A percentile compares a stretch with the other conserved stretches of the same genome.
phyloP scores from a whole-genome alignment of 768 basidiomycete genomes.

The Phaeolepiota aurea region DNA sequence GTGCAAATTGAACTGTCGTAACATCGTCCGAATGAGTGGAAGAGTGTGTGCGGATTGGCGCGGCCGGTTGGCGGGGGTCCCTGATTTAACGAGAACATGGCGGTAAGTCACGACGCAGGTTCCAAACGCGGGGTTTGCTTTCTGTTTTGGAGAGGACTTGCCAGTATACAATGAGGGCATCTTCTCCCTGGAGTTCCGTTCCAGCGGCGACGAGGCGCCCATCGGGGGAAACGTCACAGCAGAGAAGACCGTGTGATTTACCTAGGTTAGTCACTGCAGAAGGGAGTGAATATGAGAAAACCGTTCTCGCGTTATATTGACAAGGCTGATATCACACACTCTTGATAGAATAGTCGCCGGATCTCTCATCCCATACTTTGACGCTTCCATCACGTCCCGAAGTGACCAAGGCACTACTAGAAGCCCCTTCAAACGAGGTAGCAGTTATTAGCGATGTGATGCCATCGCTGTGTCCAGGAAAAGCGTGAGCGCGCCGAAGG shows the following conservation, averaged over 20 bases:
- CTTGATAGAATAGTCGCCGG: conserved; percentile 41
- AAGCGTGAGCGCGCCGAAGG: conserved; percentile 33
- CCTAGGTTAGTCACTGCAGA: conserved; percentile 41
- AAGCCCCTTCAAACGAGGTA: conserved; percentile 28
- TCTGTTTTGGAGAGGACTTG: conserved; percentile 15
- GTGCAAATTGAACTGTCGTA: conserved; percentile 57
- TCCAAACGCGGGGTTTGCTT: not conserved
- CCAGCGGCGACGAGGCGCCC: conserved; percentile 75
- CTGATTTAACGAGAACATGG: conserved; percentile 25
- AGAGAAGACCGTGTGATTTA: conserved; percentile 39
- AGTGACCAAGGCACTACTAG: conserved; percentile 44
- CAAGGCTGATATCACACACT: conserved; percentile 38
- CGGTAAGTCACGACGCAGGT: too few relatives aligned
- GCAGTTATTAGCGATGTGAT: conserved; percentile 48
- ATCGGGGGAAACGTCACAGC: conserved; percentile 62
- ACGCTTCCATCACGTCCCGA: conserved; percentile 68
- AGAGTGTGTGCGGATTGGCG: conserved; percentile 65
- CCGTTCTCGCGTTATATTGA: too few relatives aligned
- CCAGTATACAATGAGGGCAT: conserved; percentile 84
- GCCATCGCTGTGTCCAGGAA: conserved; percentile 50
- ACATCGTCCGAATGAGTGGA: conserved; percentile 94
- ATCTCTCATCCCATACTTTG: conserved; percentile 69
- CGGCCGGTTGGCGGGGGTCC: conserved; percentile 76
- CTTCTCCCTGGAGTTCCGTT: conserved; percentile 72
- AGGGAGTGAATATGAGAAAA: too few relatives aligned